Conservation (phyloP, 2,329 filamentous ascomycete species). For the Magnaporthales sp. region DNA sequence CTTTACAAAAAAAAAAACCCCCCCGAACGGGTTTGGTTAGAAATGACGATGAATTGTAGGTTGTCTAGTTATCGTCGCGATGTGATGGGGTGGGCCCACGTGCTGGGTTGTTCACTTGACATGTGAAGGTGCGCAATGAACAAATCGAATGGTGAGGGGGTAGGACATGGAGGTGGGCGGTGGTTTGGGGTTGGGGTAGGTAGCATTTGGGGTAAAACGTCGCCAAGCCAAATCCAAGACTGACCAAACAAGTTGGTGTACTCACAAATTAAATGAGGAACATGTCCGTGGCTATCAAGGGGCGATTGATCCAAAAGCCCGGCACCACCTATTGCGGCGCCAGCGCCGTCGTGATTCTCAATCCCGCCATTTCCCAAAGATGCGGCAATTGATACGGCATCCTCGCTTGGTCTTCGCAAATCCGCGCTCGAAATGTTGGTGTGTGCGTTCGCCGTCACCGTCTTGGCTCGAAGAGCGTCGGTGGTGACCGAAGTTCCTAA, state of each 20-base stretch:
- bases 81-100: neutral
- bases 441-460: constrained; percentile 17
- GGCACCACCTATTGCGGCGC: constrained; percentile 1
- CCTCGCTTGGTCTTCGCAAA: constrained; percentile 26
- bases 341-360: constrained; percentile 11
- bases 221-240: neutral
- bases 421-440: constrained; percentile 28
- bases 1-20: constrained; percentile 8
- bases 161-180: constrained; percentile 9
- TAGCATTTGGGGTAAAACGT: neutral
- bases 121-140: neutral
- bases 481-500: constrained; percentile 14
- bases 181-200: constrained; percentile 11
- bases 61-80: too few relatives aligned
- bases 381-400: neutral
- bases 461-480: constrained; percentile 26
- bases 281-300: constrained; percentile 29
- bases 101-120: neutral
- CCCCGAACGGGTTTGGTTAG: neutral
- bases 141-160: neutral
- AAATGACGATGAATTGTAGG: neutral
- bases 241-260: constrained; percentile 9
- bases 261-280: constrained; percentile 41
- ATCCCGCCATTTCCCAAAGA: constrained; percentile 14
- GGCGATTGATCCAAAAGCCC: constrained; percentile 9